Evolutionary conservation across 345 rosid species (phyloP), one percentile per base, ranked within the genome.

Genomic region (Citrus medica): DNA sequence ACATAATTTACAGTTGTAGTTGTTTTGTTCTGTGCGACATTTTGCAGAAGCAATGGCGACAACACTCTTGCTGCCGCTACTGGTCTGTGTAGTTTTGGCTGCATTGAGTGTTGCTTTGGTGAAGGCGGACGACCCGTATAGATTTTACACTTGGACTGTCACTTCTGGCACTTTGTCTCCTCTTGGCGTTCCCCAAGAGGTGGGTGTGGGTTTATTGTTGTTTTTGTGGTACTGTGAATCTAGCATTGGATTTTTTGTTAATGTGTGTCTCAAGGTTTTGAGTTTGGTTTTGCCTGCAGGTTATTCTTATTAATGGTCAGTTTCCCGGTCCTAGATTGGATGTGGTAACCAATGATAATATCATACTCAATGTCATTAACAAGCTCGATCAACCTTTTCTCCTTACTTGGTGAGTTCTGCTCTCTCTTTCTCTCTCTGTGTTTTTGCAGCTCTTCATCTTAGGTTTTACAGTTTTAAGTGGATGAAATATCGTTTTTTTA

Each of bases 251-350:
- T 79, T 55, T 73, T 69, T 63, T 37, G 73, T 21, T 28, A 68
- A 62, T 24, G 82, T 71, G 73, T 14, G 48, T 68, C 33, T 79
- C 9, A 53, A 73, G 53, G 64, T 25, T 19, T 65, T 27, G 40
- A 38, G 53, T 9, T 76, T 75, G 68, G 35, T 14, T 17, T 73
- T 51, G 6, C 63, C 76, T 71, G 75, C 69, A 96, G 99, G 99
- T 91, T 64, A 93, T 96, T 35, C 97, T 96, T 67, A 92, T 96
- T 89, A 96, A 96, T 85, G 96, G 93, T 67, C 98, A 96, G 79
- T 93, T 96, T 77, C 98, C 99, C 83, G 98, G 99, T 77, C 99
- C 99, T 16, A 89, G 78, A 72, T 95, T 96, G 84, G 98, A 92
- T 25, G 96, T 91, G 76, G 94, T 93, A 79, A 96, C 98, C 33